Conservation (phyloP, 2,329 filamentous ascomycete species). For the Aspergillus ibericus region DNA sequence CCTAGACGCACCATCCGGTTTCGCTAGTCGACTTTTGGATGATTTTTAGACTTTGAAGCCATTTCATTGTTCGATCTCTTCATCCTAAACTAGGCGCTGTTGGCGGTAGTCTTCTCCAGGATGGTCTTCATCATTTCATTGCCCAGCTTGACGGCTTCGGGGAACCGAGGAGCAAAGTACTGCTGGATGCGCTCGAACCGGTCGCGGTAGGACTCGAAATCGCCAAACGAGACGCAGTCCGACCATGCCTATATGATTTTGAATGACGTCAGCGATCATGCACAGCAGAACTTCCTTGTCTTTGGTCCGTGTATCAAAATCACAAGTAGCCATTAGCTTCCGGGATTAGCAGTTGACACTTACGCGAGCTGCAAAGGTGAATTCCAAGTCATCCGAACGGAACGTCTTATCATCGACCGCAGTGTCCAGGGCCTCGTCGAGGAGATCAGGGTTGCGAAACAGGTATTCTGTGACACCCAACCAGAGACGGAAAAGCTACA, state of each 20-base stretch:
- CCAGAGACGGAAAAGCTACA: conserved; percentile 84
- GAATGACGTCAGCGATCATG: conserved; percentile 9
- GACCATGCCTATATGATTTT: conserved; percentile 70
- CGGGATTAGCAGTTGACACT: conserved; percentile 21
- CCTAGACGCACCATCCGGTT: background rate
- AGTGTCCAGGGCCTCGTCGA: conserved; percentile 81
- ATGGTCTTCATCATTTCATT: conserved; percentile 98
- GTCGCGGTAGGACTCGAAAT: conserved; percentile 90
- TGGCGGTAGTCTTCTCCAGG: conserved; percentile 66
- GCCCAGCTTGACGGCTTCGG: conserved; percentile 80
- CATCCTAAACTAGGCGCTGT: conserved; percentile 8
- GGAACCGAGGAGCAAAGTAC: conserved; percentile 89
- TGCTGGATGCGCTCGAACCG: conserved; percentile 85
- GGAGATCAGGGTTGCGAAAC: conserved; percentile 76
- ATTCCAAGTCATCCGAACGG: conserved; percentile 93
- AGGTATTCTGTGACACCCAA: conserved; percentile 96
- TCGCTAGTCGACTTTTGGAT: background rate
- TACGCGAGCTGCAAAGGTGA: conserved; percentile 87
- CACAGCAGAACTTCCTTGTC: background rate
- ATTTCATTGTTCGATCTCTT: background rate
- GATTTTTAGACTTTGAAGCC: background rate
- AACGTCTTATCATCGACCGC: conserved; percentile 89
- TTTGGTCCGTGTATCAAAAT: background rate
- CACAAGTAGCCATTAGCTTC: background rate
- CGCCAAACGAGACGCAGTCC: conserved; percentile 84